Evolutionary conservation across 768 basidiomycete species (phyloP), one percentile per base, ranked within the genome.

Genomic region (Mycena galericulata): DNA sequence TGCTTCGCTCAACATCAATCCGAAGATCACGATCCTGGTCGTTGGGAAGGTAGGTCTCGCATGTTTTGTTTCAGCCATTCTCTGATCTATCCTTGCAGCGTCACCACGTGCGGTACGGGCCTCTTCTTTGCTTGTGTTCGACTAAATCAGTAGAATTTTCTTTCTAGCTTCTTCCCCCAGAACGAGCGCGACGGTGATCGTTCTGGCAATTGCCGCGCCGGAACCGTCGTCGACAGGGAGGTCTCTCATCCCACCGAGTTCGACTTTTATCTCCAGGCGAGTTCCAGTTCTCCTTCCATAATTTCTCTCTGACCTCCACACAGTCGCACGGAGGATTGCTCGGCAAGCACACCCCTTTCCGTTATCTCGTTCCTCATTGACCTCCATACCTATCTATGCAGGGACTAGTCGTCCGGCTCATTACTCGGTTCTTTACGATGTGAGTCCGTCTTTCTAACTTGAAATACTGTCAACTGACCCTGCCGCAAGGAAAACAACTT

Each of bases 11-110:
- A 81, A 82, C 12, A 89, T 93, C 27, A 81, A 82, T 3, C 87
- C 88, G 0, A 89, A 88, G 60, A 91, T 95, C 45, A 95, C 94
- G 0, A 79, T 95, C 30, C 86, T 95, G 2, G 62, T 64, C 17
- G 62, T 64, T 17, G 62, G 62, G 14, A 64, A 64, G 54, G 62
- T 55, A 26, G 14, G 51, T 62, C 27, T n/a, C 54, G 2, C 24
- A 17, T 22, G 9, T 15, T 2, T 15, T 22, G 22, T 56, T 27
- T 36, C 10, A 22, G 7, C 2, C 43, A 9, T 40, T 32, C 57
- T 10, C 29, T 46, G 45, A 40, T 29, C 8, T 2, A 7, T 3
- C 29, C 7, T 26, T 26, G 3, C 20, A 67, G 66, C 67, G 67
- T 29, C 67, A 68, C 38, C 67, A 68, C 40, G 67, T 68, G 29